phyloP scores from a whole-genome alignment of 2,329 filamentous ascomycete genomes.

The Akanthomyces lecanii region DNA sequence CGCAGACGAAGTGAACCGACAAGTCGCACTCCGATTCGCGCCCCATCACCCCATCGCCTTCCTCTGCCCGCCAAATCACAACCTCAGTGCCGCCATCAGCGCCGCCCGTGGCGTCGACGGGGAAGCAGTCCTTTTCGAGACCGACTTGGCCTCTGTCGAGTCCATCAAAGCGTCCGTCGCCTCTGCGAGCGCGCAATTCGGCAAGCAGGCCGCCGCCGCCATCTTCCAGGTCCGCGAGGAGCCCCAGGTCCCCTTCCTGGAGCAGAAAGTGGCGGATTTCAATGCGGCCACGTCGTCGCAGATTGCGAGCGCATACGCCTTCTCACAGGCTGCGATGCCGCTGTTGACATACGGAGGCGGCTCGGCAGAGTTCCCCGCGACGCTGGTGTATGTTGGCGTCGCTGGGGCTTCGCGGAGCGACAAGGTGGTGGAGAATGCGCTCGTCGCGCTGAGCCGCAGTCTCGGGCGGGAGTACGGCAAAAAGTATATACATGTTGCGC shows the following conservation, averaged over 20 bases:
- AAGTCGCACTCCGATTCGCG: conserved; percentile 6
- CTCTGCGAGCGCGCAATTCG: background rate
- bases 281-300: background rate
- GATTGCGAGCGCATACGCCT: conserved; percentile 12
- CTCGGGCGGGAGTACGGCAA: conserved; percentile 10
- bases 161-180: background rate
- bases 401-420: background rate
- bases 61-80: background rate
- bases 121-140: conserved; percentile 9
- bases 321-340: conserved; percentile 10
- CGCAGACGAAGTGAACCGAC: background rate
- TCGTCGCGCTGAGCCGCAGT: conserved; percentile 16
- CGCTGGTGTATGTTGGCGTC: conserved; percentile 5
- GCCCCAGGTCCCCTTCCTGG: background rate
- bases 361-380: background rate
- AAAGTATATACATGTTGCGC: conserved; percentile 11
- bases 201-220: conserved; percentile 10
- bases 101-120: background rate
- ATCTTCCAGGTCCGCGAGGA: conserved; percentile 3
- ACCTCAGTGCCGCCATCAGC: background rate
- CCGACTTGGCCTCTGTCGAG: background rate
- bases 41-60: conserved; percentile 9
- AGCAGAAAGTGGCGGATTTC: conserved; percentile 4
- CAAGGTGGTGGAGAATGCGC: conserved; percentile 8
- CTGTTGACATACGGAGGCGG: background rate